These are phyloP conservation scores for Calocybe indica DNA, from an alignment of 768 basidiomycete genomes.

Conservation along the genomic window DNA sequence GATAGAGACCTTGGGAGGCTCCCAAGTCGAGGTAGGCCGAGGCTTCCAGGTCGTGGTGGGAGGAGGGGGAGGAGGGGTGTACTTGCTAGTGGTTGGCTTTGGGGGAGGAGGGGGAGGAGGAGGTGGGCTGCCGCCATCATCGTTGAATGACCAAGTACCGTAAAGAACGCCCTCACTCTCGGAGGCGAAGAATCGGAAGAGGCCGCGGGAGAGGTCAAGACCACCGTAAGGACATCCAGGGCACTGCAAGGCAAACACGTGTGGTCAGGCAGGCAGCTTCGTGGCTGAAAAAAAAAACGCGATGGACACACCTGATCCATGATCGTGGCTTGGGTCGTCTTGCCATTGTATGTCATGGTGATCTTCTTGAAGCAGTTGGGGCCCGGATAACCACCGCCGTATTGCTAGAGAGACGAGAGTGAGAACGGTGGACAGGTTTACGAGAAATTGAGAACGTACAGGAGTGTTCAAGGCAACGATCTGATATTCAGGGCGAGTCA, in stretches of 20 bases:
- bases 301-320: conserved; percentile 47
- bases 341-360: conserved; percentile 56
- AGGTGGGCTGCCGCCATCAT: conserved; percentile 14
- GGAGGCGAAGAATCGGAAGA: conserved; percentile 49
- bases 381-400: conserved; percentile 55
- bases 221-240: conserved; percentile 53
- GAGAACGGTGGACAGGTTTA: too few species aligned
- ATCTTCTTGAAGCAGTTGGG: conserved; percentile 58
- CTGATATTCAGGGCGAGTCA: conserved; percentile 17
- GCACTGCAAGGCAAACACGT: conserved; percentile 35
- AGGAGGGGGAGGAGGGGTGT: conserved; percentile 11
- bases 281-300: neutral
- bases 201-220: conserved; percentile 55
- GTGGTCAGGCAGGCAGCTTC: conserved; percentile 4
- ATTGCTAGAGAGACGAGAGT: conserved; percentile 30
- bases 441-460: conserved; percentile 17
- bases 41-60: conserved; percentile 18
- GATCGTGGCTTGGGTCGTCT: conserved; percentile 52
- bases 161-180: conserved; percentile 38
- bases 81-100: conserved; percentile 8
- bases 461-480: conserved; percentile 47
- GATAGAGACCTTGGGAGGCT: conserved; percentile 10
- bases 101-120: conserved; percentile 15
- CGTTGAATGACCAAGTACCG: conserved; percentile 41
- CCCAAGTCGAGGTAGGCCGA: conserved; percentile 20